These are phyloP conservation scores for Lactarius akahatsu DNA, from an alignment of 768 basidiomycete genomes.

Conservation along the genomic window DNA sequence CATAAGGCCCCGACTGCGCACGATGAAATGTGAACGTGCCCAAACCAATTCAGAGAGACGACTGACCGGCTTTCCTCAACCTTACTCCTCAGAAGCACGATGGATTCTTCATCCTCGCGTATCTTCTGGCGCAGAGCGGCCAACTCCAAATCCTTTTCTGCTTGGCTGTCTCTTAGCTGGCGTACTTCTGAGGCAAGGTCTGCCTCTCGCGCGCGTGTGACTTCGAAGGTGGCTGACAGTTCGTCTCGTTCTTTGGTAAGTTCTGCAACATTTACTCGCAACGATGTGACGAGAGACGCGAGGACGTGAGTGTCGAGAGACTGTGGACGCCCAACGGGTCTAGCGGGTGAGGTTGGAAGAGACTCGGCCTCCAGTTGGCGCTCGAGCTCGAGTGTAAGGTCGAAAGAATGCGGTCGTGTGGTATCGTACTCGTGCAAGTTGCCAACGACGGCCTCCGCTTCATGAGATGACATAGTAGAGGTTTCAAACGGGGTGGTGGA, in stretches of 20 bases:
- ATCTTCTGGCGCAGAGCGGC: constrained; percentile 34
- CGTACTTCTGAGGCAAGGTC: constrained; percentile 62
- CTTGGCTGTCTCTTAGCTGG: constrained; percentile 62
- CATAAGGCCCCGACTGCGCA: constrained; percentile 76
- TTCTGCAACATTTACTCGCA: constrained; percentile 62
- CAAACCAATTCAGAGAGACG: not conserved
- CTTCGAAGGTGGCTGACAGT: constrained; percentile 51
- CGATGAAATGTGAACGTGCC: constrained; percentile 21
- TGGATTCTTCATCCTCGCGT: constrained; percentile 76
- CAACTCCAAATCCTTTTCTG: constrained; percentile 35
- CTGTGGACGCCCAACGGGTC: constrained; percentile 38
- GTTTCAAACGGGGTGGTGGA: constrained; percentile 3
- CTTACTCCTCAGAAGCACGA: constrained; percentile 71
- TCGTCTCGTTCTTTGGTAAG: constrained; percentile 73
- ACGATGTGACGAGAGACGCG: constrained; percentile 70
- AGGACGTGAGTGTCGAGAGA: constrained; percentile 75
- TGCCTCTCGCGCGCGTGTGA: constrained; percentile 53
- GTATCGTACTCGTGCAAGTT: constrained; percentile 30
- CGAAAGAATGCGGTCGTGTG: constrained; percentile 47
- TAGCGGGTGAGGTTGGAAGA: constrained; percentile 45
- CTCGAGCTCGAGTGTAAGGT: constrained; percentile 78
- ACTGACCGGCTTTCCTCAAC: constrained; percentile 83
- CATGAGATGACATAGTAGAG: constrained; percentile 36
- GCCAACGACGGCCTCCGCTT: constrained; percentile 28
- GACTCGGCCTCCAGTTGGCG: constrained; percentile 68